Percentiles rank a stretch among this genome's conserved stretches.
Evolutionary conservation across 805 yeast genomes (phyloP).

Genomic region (Candida golubevii): DNA sequence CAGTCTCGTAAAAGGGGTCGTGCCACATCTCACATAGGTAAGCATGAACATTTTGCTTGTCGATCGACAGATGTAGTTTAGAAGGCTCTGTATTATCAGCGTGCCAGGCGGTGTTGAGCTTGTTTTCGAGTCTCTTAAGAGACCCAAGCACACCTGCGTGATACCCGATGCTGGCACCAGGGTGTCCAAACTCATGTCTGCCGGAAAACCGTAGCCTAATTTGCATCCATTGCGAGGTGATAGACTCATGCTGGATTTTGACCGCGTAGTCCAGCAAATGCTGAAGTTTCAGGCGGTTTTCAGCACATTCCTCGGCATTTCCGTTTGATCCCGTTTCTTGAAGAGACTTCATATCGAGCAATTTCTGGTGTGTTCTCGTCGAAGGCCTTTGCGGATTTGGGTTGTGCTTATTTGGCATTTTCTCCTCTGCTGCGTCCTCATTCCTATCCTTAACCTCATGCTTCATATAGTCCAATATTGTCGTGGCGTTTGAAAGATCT

Average conservation of each 20-base stretch:
- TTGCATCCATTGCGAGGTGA: constrained; percentile 33
- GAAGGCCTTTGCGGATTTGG: not conserved
- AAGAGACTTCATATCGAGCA: constrained; percentile 32
- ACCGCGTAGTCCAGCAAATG: constrained; percentile 18
- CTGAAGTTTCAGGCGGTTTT: not conserved
- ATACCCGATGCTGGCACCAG: not conserved
- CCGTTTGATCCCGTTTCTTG: constrained; percentile 3
- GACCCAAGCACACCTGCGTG: constrained; percentile 8
- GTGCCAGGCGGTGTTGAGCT: not conserved
- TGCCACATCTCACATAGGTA: constrained; percentile 8
- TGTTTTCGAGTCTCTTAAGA: not conserved
- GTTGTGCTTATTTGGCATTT: too few species aligned
- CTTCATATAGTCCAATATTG: constrained; percentile 11
- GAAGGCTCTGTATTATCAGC: not conserved
- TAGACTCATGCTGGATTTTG: constrained; percentile 35
- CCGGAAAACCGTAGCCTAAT: constrained; percentile 32
- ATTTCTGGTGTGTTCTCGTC: constrained; percentile 33
- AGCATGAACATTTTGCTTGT: constrained; percentile 2
- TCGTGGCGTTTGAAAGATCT: constrained; percentile 3
- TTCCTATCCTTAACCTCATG: not conserved
- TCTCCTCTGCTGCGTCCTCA: not conserved
- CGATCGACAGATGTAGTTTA: not conserved
- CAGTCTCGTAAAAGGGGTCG: not conserved
- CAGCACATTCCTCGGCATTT: not conserved
- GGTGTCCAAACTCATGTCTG: not conserved